phyloP scores from a whole-genome alignment of 1,284 basidiomycete genomes.

The Flammula alnicola region DNA sequence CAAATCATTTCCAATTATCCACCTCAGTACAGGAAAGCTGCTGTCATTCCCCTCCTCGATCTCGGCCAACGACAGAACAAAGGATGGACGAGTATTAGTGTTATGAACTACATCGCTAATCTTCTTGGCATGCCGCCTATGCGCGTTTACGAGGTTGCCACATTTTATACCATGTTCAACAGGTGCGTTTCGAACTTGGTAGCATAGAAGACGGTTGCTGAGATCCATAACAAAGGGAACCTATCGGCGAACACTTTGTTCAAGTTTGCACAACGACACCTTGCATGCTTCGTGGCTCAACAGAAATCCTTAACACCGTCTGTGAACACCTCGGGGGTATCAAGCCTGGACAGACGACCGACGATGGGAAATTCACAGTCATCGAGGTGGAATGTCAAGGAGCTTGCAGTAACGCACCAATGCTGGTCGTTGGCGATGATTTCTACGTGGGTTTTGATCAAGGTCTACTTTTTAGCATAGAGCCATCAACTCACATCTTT shows the following conservation, averaged over 20 bases:
- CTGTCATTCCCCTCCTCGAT: slow-evolving; percentile 96
- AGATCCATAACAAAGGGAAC: slow-evolving; percentile 63
- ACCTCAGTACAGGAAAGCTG: slow-evolving; percentile 96
- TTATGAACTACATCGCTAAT: slow-evolving; percentile 98
- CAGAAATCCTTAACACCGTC: slow-evolving; percentile 87
- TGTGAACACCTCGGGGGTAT: slow-evolving; percentile 85
- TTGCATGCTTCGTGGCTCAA: slow-evolving; percentile 95
- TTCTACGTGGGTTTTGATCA: slow-evolving; percentile 76
- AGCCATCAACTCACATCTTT: slow-evolving; percentile 21
- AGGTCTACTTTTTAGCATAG: neutral
- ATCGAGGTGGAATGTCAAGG: slow-evolving; percentile 99
- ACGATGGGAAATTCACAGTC: slow-evolving; percentile 96
- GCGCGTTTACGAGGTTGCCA: slow-evolving; percentile 99
- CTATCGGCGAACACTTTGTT: slow-evolving; percentile 93
- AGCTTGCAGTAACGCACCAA: slow-evolving; percentile 98
- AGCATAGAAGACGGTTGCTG: neutral
- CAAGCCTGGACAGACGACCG: slow-evolving; percentile 89
- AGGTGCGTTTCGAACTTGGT: slow-evolving; percentile 51
- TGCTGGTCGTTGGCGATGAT: slow-evolving; percentile 96
- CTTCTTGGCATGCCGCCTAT: slow-evolving; percentile 95
- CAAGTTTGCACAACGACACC: slow-evolving; percentile 99
- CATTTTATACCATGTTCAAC: slow-evolving; percentile 99
- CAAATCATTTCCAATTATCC: slow-evolving; percentile 95
- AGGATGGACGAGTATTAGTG: slow-evolving; percentile 98
- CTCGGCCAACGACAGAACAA: slow-evolving; percentile 97